Percentiles rank a stretch among this genome's conserved stretches.
phyloP scores from a whole-genome alignment of 495 filamentous ascomycete genomes.

The Baudoinia panamericana region DNA sequence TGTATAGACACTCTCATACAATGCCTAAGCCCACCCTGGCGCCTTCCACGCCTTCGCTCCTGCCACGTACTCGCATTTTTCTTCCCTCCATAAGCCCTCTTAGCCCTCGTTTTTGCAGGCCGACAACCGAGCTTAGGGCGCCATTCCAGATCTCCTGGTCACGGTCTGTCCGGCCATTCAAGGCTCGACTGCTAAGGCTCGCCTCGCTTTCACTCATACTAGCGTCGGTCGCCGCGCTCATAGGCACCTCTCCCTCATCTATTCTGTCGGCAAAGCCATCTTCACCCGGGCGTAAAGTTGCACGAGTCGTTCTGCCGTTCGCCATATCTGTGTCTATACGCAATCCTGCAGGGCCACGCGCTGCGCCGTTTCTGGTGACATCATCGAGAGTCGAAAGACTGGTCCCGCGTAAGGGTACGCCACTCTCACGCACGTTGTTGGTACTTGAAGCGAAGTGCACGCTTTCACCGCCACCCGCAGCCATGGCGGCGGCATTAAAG shows the following conservation, averaged over 20 bases:
- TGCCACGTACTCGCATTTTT: slow-evolving; percentile 60
- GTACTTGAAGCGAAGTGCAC: slow-evolving; percentile 24
- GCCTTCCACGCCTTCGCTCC: slow-evolving; percentile 23
- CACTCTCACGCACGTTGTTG: slow-evolving; percentile 7
- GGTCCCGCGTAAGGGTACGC: slow-evolving; percentile 4
- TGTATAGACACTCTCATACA: slow-evolving; percentile 6
- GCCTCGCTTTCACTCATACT: slow-evolving; percentile 22
- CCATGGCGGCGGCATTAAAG: slow-evolving; percentile 98
- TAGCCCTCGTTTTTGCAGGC: slow-evolving; percentile 83
- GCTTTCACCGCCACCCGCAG: slow-evolving; percentile 77
- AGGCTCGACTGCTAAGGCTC: slow-evolving; percentile 13
- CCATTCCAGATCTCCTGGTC: slow-evolving; percentile 60
- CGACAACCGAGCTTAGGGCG: slow-evolving; percentile 84
- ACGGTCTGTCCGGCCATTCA: slow-evolving; percentile 8
- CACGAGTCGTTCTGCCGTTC: slow-evolving; percentile 10
- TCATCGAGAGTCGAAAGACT: slow-evolving; percentile 19
- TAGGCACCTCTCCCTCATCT: slow-evolving; percentile 18
- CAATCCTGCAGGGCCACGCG: slow-evolving; percentile 18
- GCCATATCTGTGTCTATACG: slow-evolving; percentile 30
- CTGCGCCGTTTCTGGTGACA: slow-evolving; percentile 7
- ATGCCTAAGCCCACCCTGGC: slow-evolving; percentile 21
- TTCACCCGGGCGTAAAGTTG: slow-evolving; percentile 14
- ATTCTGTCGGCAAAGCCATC: slow-evolving; percentile 18
- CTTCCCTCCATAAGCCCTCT: slow-evolving; percentile 92
- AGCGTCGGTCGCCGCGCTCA: slow-evolving; percentile 14